Conservation (phyloP, 2,329 filamentous ascomycete species). For the Alternaria viburni region DNA sequence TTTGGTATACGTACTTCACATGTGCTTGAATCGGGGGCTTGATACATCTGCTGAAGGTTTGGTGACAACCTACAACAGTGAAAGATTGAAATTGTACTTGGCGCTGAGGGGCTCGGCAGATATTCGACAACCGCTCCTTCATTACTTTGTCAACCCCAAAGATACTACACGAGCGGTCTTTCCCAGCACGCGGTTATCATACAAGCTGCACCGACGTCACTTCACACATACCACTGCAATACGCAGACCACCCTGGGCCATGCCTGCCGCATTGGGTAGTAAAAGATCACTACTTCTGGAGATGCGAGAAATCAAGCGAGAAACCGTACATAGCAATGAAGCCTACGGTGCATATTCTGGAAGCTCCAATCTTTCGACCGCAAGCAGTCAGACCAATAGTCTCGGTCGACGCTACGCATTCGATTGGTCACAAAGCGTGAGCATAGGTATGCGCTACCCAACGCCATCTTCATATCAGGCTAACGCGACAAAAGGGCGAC, state of each 20-base stretch:
- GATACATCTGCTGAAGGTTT: neutral
- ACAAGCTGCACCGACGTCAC: neutral
- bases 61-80: neutral
- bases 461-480: neutral
- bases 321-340: neutral
- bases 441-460: neutral
- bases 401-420: neutral
- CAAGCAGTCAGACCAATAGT: neutral
- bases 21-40: neutral
- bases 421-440: neutral
- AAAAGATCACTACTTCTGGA: neutral
- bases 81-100: neutral
- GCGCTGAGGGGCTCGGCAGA: neutral
- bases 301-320: neutral
- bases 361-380: neutral
- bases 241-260: neutral
- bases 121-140: neutral
- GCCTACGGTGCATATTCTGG: neutral
- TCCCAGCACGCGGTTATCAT: neutral
- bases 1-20: neutral
- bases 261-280: neutral
- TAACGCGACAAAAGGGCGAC: neutral
- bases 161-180: neutral
- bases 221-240: neutral
- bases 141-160: neutral